phyloP scores from a whole-genome alignment of 345 rosid species.

The Bruguiera sexangula region DNA sequence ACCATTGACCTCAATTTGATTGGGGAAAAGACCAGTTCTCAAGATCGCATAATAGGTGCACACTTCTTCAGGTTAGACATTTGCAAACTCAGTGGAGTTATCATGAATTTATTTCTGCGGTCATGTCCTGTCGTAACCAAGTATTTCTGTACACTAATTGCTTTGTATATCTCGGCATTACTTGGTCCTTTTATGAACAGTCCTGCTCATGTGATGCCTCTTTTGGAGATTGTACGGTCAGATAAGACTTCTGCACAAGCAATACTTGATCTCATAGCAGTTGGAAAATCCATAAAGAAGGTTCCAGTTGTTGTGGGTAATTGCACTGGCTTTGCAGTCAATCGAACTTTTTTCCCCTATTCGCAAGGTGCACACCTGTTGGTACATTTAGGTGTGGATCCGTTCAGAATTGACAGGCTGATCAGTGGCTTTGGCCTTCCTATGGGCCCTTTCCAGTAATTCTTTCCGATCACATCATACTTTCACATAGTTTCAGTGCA shows the following conservation, averaged over 20 bases:
- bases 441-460: slow-evolving; percentile 92
- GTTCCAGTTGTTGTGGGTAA: slow-evolving; percentile 96
- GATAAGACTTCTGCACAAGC: slow-evolving; percentile 81
- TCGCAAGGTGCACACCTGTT: slow-evolving; percentile 65
- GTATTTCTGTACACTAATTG: not conserved
- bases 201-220: slow-evolving; percentile 97
- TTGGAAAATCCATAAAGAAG: slow-evolving; percentile 82
- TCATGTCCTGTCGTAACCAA: no score
- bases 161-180: no score
- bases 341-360: slow-evolving; percentile 87
- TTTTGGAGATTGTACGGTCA: slow-evolving; percentile 87
- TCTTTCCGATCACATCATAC: slow-evolving; percentile 21
- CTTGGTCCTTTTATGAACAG: slow-evolving; percentile 30
- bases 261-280: slow-evolving; percentile 82
- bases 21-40: slow-evolving; percentile 73
- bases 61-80: slow-evolving; percentile 83
- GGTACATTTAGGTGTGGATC: slow-evolving; percentile 77
- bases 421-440: slow-evolving; percentile 86
- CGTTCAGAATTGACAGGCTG: slow-evolving; percentile 79
- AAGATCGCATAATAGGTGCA: slow-evolving; percentile 88
- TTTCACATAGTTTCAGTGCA: not conserved
- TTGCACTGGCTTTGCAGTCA: slow-evolving; percentile 94
- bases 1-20: slow-evolving; percentile 69
- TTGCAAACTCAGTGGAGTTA: no score
- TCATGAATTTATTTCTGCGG: no score